phyloP scores from a whole-genome alignment of 331 rosid species.

The Rhamnella rubrinervis region DNA sequence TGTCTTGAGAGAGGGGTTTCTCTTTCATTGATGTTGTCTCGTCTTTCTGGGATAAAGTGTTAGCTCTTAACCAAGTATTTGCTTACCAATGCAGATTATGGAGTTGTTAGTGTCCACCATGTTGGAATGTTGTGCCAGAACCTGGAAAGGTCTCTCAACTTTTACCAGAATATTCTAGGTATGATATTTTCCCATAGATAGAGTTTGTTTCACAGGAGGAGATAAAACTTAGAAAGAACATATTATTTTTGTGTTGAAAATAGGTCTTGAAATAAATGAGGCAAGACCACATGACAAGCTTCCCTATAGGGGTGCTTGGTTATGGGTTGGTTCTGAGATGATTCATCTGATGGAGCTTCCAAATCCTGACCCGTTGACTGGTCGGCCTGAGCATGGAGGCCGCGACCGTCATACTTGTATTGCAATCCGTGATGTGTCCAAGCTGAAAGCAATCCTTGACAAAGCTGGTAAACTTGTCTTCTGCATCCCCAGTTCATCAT shows the following conservation, averaged over 20 bases:
- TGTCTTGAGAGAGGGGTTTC: too few species aligned
- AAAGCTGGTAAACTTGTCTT: slow-evolving; percentile 54
- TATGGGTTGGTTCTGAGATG: slow-evolving; percentile 98
- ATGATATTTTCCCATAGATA: slow-evolving; percentile 22
- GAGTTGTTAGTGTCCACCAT: slow-evolving; percentile 78
- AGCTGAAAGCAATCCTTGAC: slow-evolving; percentile 79
- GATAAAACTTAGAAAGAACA: background rate
- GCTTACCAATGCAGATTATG: slow-evolving; percentile 61
- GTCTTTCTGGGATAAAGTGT: background rate
- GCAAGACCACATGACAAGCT: slow-evolving; percentile 96
- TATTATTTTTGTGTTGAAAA: slow-evolving; percentile 7
- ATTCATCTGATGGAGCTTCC: slow-evolving; percentile 98
- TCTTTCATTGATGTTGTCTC: background rate
- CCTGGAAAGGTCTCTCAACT: slow-evolving; percentile 77
- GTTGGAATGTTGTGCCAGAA: slow-evolving; percentile 81
- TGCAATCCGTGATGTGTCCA: slow-evolving; percentile 69
- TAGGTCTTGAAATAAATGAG: slow-evolving; percentile 87
- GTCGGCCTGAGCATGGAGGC: slow-evolving; percentile 87
- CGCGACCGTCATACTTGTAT: slow-evolving; percentile 90
- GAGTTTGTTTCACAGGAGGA: background rate
- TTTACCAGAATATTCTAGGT: slow-evolving; percentile 89
- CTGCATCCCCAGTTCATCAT: slow-evolving; percentile 9
- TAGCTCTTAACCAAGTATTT: slow-evolving; percentile 5
- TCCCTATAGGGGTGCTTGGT: slow-evolving; percentile 95
- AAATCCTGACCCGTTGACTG: slow-evolving; percentile 86